Evolutionary conservation across 202 grass and related monocot genomes (phyloP), one percentile per base, ranked within the genome.

Genomic region (Digitaria exilis): DNA sequence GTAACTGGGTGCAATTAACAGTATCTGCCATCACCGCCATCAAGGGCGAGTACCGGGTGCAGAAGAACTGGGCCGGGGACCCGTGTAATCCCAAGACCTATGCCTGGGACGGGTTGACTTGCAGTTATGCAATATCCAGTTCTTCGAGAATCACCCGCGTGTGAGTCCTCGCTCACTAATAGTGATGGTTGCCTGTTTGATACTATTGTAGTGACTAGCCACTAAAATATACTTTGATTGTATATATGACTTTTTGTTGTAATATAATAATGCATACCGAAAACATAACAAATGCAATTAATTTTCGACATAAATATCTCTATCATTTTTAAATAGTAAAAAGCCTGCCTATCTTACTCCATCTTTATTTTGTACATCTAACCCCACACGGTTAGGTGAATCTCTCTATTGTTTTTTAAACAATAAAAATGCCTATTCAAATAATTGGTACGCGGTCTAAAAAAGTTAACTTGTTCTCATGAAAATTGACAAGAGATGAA

Each of bases 21-120:
- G 91, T 84, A 35, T 71, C 68, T 84, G 85, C 91, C 21, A 93
- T 93, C 28, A 86, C 5, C 41, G 51, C 24, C 10, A 64, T 93
- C 66, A 90, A 84, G 85, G 54, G 7, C 1, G 37, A 68, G 19
- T 93, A 90, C 68, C 22, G 31, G 15, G 52, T 93, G 25, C 42
- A 84, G 62, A 93, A 74, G 84, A 88, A 85, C 39, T 93, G 87
- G 91, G 71, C 46, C 9, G 88, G 91, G 41, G 88, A 93, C 59
- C 91, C 91, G 4, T 94, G 88, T 21, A 55, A 21, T 80, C 88
- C 85, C 0, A 78, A 80, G 67, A 59, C 2, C 25, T 65, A 71
- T 72, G 21, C 75, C 7, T 93, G 91, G 91, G 85, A 90, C 4
- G 85, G 85, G 4, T 81, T 93, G 79, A 80, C 69, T 25, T 93